Conservation (phyloP, 164 flowering plant species). For the Chloranthus sessilifolius region DNA sequence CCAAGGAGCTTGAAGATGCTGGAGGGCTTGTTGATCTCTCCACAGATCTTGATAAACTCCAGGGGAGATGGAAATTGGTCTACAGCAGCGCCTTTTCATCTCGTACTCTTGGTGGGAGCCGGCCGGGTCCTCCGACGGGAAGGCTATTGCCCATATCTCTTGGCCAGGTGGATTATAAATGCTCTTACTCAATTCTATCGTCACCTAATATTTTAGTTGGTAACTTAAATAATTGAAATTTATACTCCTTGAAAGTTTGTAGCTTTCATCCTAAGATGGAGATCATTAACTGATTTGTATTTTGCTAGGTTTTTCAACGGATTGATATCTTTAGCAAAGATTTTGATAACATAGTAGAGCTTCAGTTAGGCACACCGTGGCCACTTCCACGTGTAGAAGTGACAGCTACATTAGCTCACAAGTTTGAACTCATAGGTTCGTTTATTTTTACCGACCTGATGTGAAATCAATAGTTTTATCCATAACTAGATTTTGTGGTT, state of each 20-base stretch:
- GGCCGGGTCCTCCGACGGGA: conserved; percentile 93
- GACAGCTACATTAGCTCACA: conserved; percentile 92
- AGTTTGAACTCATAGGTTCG: conserved; percentile 85
- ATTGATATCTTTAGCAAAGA: conserved; percentile 86
- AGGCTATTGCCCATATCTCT: conserved; percentile 89
- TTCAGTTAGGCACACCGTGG: conserved; percentile 90
- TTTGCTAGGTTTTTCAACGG: conserved; percentile 79
- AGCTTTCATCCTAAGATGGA: neutral
- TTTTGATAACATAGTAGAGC: conserved; percentile 93
- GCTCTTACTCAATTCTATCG: neutral
- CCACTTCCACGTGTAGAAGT: conserved; percentile 78
- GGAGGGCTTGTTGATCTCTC: conserved; percentile 80
- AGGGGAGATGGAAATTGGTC: conserved; percentile 87
- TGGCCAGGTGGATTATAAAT: conserved; percentile 54
- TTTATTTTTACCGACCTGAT: conserved; percentile 3
- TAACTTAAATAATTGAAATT: too few species aligned
- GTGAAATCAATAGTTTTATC: too few species aligned
- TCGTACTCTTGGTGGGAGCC: conserved; percentile 92
- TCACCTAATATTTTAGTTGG: neutral
- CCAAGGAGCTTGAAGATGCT: conserved; percentile 71
- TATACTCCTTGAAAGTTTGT: too few species aligned
- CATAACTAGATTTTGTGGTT: neutral
- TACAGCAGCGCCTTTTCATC: conserved; percentile 96
- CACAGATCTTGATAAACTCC: conserved; percentile 62
- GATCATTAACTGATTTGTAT: neutral